Base-by-base conservation (phyloP, 495 filamentous ascomycete genomes). In the Tuber microsphaerosporum region DNA sequence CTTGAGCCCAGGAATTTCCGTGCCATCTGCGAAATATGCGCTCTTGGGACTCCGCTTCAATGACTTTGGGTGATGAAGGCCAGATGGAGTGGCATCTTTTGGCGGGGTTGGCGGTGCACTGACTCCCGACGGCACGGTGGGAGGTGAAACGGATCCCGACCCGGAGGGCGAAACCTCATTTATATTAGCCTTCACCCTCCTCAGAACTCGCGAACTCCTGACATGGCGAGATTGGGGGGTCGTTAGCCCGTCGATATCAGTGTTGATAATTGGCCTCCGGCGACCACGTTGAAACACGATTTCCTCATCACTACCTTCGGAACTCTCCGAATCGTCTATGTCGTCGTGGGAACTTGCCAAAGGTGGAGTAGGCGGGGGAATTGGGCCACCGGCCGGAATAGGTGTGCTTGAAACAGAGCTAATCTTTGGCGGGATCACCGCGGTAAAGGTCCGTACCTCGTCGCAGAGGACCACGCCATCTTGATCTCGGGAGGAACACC, bases 181-280 rank as follows among this genome's bases (percentile, higher is more conserved):
- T 39, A 79, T 79, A 48, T 79, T 79, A 22, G 76, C 77, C n/a
- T 48, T 79, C 17, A 79, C 77, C 65, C 77, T 78, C 34, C 77
- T 79, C 69, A 79, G 41, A 16, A 79, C 76, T 9, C 77, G 70
- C 26, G 73, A 71, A 41, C 78, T 79, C 76, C 73, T 79, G 48
- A 56, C 48, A 56, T 56, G 48, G 9, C 48, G 48, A 26, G 48
- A 56, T 26, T 65, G n/a, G n/a, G 26, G 56, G n/a, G 56, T 31
- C 12, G 56, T 26, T 4, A 17, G 56, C 26, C 56, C 56, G 56
- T 31, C 56, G n/a, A 65, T 65, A 31, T 65, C 56, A 16, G 56
- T 14, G 56, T 31, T 31, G n/a, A 10, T 1, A 65, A 65, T 31
- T 65, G 56, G 56, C 9, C 56, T 65, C n/a, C 56, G 56, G 56